Base-by-base conservation (phyloP, 78 protist species). In the Tieghemostelium lacteum region DNA sequence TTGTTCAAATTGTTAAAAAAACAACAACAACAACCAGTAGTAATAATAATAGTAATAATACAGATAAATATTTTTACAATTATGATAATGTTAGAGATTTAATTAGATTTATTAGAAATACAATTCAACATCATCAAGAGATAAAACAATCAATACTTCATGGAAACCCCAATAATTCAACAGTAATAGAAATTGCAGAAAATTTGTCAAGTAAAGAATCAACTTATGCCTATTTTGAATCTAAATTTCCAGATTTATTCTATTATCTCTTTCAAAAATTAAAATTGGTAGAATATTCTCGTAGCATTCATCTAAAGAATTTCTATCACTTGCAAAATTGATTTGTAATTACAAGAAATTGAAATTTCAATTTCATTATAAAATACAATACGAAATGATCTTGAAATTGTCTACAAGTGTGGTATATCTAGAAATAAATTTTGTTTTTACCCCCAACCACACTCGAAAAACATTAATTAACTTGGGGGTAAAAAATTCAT, bases 71-170 rank as follows among this genome's bases (percentile, higher is more conserved):
- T 22, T 12, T 12, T 31, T 75, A 75, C 14, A 60, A 75, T 20
- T 75, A 31, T 61, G 85, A 75, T 16, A 60, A 20, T 34, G 39
- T 62, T 5, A 61, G 61, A 5, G 85, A 75, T 62, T 62, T 75
- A 42, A 17, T 75, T 28, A 37, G 85, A 75, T 75, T 50, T 3
- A 61, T 75, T 37, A 34, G 85, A 58, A 75, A 75, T 62, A 45
- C 72, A 16, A 58, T 75, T 31, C 85, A 75, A 52, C 85, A 75
- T 5, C 71, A 61, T 42, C 66, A 75, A 28, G 85, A 75, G 17
- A 73, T 73, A 26, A 6, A 12, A 55, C 17, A 7, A 55, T 55
- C 3, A 45, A 45, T 45, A 12, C 52, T 16, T 20, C 20, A 16
- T n/a, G 20, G 20, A 7, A 20, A 55, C 24, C 17, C 17, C 24